Base-by-base conservation (phyloP, 176 grass and related monocot species). In the Aegilops speltoides region DNA sequence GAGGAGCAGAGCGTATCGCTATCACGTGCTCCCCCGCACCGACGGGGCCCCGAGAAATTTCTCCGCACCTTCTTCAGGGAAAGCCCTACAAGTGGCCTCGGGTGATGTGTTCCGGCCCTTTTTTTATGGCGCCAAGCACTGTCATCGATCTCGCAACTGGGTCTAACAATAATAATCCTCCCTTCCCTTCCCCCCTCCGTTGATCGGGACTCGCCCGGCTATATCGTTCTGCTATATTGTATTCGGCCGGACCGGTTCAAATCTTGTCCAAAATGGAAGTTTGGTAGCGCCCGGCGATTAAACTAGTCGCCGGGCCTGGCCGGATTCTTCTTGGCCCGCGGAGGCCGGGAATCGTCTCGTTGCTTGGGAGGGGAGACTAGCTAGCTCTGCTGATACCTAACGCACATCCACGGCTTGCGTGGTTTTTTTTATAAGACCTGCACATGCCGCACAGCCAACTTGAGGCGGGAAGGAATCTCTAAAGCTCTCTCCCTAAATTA, bases 21-120 rank as follows among this genome's bases (percentile, higher is more conserved):
- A 82, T 91, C 90, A 91, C 86, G 90, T 91, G 90, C 90, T 60
- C 77, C 64, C 63, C 76, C 90, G 43, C 89, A 88, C 89, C 89
- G 89, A 91, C 89, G 88, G 77, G 75, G 67, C 56, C 75, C 69
- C n/a, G 34, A 80, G 85, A 88, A 91, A 88, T 88, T 91, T 80
- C 89, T 38, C 2, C 0, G 85, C 60, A 66, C 46, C 89, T 85
- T 91, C 89, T 91, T 17, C 64, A 6, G 22, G 6, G 8, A 1
- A 12, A 19, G 41, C 10, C 59, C 34, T 64, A 78, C 84, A 90
- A 71, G 88, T 90, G 88, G 84, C 84, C 84, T 88, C 78, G 32
- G 31, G 7, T 52, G 85, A 76, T 68, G 85, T 87, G 85, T 41
- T 70, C 0, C 48, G 11, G 17, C 3, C 24, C 4, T 76, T 83